Percentiles rank a stretch among this genome's conserved stretches.
Evolutionary conservation across 2,329 filamentous ascomycete species (phyloP).

Genomic region (Xylariales sp.): DNA sequence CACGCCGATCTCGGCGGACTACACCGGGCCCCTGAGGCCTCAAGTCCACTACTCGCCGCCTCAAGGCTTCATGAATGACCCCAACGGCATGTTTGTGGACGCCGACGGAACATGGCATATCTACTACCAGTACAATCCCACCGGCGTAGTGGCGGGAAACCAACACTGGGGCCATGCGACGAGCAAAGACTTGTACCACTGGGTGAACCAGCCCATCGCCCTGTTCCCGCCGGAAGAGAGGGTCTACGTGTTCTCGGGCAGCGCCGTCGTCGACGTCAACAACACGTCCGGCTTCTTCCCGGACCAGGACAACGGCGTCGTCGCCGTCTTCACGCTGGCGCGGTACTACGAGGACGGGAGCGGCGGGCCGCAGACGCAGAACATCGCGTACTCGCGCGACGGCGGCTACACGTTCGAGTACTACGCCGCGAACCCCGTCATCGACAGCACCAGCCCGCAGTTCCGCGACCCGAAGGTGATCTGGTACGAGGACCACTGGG

Average conservation of each 20-base stretch:
- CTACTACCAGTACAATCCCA: conserved; percentile 67
- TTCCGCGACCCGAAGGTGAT: conserved; percentile 76
- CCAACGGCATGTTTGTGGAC: conserved; percentile 72
- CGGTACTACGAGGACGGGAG: conserved; percentile 52
- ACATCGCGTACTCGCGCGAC: conserved; percentile 71
- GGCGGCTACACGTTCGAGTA: conserved; percentile 71
- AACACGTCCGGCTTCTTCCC: conserved; percentile 76
- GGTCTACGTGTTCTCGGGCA: conserved; percentile 64
- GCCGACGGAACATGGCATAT: conserved; percentile 69
- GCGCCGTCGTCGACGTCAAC: conserved; percentile 68
- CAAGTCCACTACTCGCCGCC: conserved; percentile 69
- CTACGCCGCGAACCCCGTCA: conserved; percentile 70
- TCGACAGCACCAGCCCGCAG: conserved; percentile 63
- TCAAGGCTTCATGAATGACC: conserved; percentile 68
- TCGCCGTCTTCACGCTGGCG: conserved; percentile 65
- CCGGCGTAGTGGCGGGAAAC: conserved; percentile 42
- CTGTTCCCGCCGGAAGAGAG: conserved; percentile 61
- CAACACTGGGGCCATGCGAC: conserved; percentile 76
- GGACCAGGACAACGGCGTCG: conserved; percentile 68
- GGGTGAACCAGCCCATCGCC: conserved; percentile 73
- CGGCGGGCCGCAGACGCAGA: conserved; percentile 63
- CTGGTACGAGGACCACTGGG: conserved; percentile 67
- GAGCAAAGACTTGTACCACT: conserved; percentile 70
- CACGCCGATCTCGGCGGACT: conserved; percentile 44
- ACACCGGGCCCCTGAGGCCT: conserved; percentile 55